Percentiles rank a stretch among this genome's conserved stretches.
These are phyloP conservation scores for Eucommia ulmoides DNA, from an alignment of 257 asterid genomes.

Conservation along the genomic window DNA sequence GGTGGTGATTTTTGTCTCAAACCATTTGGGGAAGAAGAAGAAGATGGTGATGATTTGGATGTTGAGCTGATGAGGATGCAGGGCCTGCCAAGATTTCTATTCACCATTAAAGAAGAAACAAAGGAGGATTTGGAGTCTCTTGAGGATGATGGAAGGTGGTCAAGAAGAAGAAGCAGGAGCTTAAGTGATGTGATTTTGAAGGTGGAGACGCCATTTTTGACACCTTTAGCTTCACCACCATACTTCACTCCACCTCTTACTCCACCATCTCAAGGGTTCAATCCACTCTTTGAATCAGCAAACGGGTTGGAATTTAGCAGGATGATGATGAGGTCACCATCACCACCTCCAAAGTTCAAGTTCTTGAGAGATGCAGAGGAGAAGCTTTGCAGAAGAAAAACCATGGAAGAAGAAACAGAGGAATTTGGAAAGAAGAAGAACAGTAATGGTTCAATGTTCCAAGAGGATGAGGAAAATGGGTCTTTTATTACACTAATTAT, in stretches of 20 bases:
- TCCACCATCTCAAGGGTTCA: constrained; percentile 15
- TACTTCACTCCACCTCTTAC: constrained; percentile 62
- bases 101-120: constrained; percentile 65
- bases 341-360: constrained; percentile 36
- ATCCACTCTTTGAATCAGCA: constrained; percentile 25
- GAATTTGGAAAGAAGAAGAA: background rate
- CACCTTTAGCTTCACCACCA: constrained; percentile 51
- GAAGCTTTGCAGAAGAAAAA: constrained; percentile 14
- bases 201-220: constrained; percentile 54
- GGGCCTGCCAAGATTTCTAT: constrained; percentile 47
- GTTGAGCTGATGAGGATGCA: constrained; percentile 19
- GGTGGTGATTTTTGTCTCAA: constrained; percentile 20
- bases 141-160: constrained; percentile 20
- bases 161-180: constrained; percentile 31
- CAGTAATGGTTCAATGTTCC: constrained; percentile 7
- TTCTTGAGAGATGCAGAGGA: constrained; percentile 26
- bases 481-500: constrained; percentile 26
- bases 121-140: constrained; percentile 65
- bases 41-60: constrained; percentile 8
- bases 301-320: too few relatives aligned
- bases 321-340: constrained; percentile 22
- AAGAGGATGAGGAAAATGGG: constrained; percentile 20
- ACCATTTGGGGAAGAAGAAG: constrained; percentile 16
- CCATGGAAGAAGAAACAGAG: constrained; percentile 14
- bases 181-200: constrained; percentile 30